Base-by-base conservation (phyloP, 148 eudicot genomes). In the Chenopodium album region DNA sequence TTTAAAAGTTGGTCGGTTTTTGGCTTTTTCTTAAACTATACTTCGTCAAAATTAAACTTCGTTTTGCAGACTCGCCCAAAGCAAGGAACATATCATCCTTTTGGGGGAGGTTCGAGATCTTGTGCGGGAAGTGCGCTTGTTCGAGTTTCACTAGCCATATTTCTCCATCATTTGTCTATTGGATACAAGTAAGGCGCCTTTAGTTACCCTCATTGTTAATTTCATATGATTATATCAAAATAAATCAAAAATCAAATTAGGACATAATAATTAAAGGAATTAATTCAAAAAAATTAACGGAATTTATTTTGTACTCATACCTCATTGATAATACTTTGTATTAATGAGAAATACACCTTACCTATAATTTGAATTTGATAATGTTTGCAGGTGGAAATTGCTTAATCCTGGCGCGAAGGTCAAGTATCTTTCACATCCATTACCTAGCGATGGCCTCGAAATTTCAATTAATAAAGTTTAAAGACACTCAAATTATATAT, bases 61-160 rank as follows among this genome's bases (percentile, higher is more conserved):
- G 0, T 56, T 48, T 48, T 2, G 85, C 82, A 76, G 81, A 78
- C 83, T 34, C 80, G 67, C 7, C 79, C 89, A 62, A 88, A 78
- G 65, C 71, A 86, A 1, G 92, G 90, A 62, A 80, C 90, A 31
- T 84, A 80, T 56, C 71, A 76, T 29, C 88, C 88, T 0, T 91
- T 91, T 48, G 92, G 94, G 7, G 90, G 90, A 37, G 94, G 94
- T 26, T 1, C 79, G 66, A 86, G 90, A 68, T 71, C 71, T 5
- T 91, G 92, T 67, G 82, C 90, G 0, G 94, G 94, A 67, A 86
- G 70, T 76, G 86, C 78, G 88, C 78, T 88, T 13, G 91, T 86
- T 65, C 87, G 90, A 19, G 32, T 90, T 69, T 87, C 84, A 77
- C 47, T 90, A 22, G 80, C 86, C 7, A 12, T 88, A 63, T 90